Conservation (phyloP, 2,329 filamentous ascomycete species). For the Fusarium sp. region DNA sequence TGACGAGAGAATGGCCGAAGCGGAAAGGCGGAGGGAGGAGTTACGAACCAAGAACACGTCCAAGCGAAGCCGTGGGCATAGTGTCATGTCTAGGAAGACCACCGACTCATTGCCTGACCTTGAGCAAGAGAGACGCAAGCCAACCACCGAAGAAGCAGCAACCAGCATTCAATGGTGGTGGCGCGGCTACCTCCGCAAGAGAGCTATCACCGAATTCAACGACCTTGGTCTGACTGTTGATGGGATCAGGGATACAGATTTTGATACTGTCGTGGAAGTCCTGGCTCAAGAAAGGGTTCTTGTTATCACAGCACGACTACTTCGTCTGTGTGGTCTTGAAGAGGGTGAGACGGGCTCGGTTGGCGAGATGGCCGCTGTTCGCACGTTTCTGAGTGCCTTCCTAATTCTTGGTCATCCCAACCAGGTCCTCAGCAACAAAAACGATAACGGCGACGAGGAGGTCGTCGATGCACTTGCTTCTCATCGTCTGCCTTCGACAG, state of each 20-base stretch:
- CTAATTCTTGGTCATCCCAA: slow-evolving; percentile 83
- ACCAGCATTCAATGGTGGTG: slow-evolving; percentile 77
- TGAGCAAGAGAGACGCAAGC: slow-evolving; percentile 57
- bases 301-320: slow-evolving; percentile 71
- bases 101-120: slow-evolving; percentile 61
- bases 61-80: slow-evolving; percentile 66
- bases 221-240: slow-evolving; percentile 77
- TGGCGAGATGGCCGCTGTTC: slow-evolving; percentile 75
- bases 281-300: slow-evolving; percentile 76
- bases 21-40: slow-evolving; percentile 77
- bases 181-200: slow-evolving; percentile 69
- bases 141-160: slow-evolving; percentile 72
- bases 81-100: slow-evolving; percentile 63
- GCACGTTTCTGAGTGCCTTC: slow-evolving; percentile 84
- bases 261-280: slow-evolving; percentile 78
- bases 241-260: slow-evolving; percentile 74
- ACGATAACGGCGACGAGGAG: slow-evolving; percentile 68
- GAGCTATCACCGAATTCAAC: slow-evolving; percentile 73
- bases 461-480: slow-evolving; percentile 56
- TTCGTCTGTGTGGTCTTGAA: slow-evolving; percentile 76
- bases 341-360: slow-evolving; percentile 73
- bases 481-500: slow-evolving; percentile 53
- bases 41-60: slow-evolving; percentile 66
- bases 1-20: slow-evolving; percentile 83
- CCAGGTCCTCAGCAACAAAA: slow-evolving; percentile 81